Evolutionary conservation across 176 grass and related monocot genomes (phyloP), one percentile per base, ranked within the genome.

Genomic region (Oryza australiensis): DNA sequence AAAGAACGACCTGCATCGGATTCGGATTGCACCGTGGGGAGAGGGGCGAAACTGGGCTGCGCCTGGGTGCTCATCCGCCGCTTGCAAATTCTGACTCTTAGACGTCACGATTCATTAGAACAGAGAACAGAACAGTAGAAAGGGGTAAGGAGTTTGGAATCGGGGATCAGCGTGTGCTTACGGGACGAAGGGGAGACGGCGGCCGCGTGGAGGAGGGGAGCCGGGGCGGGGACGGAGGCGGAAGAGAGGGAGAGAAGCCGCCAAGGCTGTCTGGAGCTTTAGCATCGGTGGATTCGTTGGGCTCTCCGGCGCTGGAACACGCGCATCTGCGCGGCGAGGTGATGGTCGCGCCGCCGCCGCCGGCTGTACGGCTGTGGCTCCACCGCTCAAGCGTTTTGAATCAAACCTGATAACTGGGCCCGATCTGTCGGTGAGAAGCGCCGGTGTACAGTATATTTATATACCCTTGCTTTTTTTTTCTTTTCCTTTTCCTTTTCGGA

Each of bases 61-160:
- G 88, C 79, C 82, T 82, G 89, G 40, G 90, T 77, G 87, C 83
- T 89, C 88, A 94, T 94, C 86, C 72, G 78, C 72, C 84, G 80
- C 51, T 76, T 94, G 77, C 76, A 91, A 70, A 85, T 64, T 62
- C 92, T 97, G 69, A 83, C 71, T 28, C 76, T 15, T 51, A 13
- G 74, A 49, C 6, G 33, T 16, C 16, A 43, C 10, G 23, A 62
- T 41, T 42, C 49, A 80, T 75, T 64, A 88, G 73, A 64, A 27
- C 22, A 64, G 38, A 80, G 42, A 83, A 64, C 70, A 67, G 35
- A 6, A 45, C 29, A 43, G 49, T 37, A 59, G 5, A 34, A 24
- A 2, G 23, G 65, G 35, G 3, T 11, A 28, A 60, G 55, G 55
- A n/a, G 9, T 2, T 40, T 2, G 12, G 9, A 13, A 29, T 30